Evolutionary conservation across 2,329 filamentous ascomycete species (phyloP), one percentile per base, ranked within the genome.

Genomic region (Chrysosporium keratinophilum): DNA sequence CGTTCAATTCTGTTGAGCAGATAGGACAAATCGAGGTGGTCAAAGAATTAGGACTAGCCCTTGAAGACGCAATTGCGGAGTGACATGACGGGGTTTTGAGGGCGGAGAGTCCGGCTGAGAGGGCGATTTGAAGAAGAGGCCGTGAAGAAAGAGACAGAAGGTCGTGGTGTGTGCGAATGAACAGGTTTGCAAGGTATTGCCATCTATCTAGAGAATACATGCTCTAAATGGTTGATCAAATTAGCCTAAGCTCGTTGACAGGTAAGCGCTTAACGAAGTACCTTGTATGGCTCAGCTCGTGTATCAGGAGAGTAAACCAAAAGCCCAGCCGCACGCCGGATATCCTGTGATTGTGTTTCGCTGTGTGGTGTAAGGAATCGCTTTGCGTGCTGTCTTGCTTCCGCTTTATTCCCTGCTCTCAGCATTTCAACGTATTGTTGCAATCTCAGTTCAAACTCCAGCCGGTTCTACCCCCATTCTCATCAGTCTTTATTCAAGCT

Each of bases 51-150:
- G 72, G 73, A 52, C 74, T 76, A 12, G 75, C 74, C 12, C 73
- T 78, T 9, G 78, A 77, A 0, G 79, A 77, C 3, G 79, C 74
- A 60, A 78, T 78, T 19, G 76, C 73, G 1, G 85, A 85, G 71
- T 97, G 90, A 67, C 93, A 98, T 14, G 88, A 84, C 0, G 93
- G 93, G 0, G 93, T 97, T 70, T 98, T 98, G 60, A 98, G 83
- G 1, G 93, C 90, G 0, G 90, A 96, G 9, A 98, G 79, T 6
- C 93, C 93, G 0, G 90, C 89, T 0, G 85, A 88, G 9, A 98
- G 80, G 11, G 93, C 93, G 57, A 94, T 85, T 70, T 97, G 88
- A 23, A 98, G 81, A 15, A 96, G 80, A 0, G 93, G 90, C 17
- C 84, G 81, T 1, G 85, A 78, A 0, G 93, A 90, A 0, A 98